These are phyloP conservation scores for Colletotrichum tanaceti DNA, from an alignment of 2,329 filamentous ascomycete species.

Conservation along the genomic window DNA sequence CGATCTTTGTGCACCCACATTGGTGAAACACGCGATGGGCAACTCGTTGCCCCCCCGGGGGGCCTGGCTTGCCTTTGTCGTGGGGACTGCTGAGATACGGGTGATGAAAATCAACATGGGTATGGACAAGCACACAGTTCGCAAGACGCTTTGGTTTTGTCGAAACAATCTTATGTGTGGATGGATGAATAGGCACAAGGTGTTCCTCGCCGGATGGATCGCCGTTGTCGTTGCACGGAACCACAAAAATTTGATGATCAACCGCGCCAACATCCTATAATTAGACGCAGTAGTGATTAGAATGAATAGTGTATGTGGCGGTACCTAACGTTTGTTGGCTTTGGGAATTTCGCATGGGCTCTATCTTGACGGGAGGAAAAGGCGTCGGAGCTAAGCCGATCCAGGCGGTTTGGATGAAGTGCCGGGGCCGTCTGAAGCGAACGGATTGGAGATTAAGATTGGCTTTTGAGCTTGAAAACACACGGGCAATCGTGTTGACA, in stretches of 20 bases:
- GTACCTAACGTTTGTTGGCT: neutral
- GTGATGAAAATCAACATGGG: slow-evolving; percentile 29
- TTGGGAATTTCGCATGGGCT: neutral
- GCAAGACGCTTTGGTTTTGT: slow-evolving; percentile 1
- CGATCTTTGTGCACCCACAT: slow-evolving; percentile 35
- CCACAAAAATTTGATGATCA: neutral
- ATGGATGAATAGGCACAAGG: slow-evolving; percentile 2
- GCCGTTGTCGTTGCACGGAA: slow-evolving; percentile 1
- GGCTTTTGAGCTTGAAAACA: slow-evolving; percentile 36
- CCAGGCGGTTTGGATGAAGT: slow-evolving; percentile 29
- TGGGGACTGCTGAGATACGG: slow-evolving; percentile 27
- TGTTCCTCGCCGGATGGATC: slow-evolving; percentile 13
- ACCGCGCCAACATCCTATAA: neutral
- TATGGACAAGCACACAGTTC: slow-evolving; percentile 12
- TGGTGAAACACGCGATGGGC: slow-evolving; percentile 35
- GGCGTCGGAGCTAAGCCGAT: slow-evolving; percentile 27
- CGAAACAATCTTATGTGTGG: slow-evolving; percentile 11
- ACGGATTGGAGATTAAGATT: slow-evolving; percentile 36
- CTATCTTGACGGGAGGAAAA: neutral
- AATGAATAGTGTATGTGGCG: neutral
- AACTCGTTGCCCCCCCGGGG: slow-evolving; percentile 21
- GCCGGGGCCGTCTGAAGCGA: slow-evolving; percentile 22
- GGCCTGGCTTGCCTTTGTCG: slow-evolving; percentile 8
- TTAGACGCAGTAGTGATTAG: too few relatives aligned
- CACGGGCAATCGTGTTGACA: slow-evolving; percentile 36